Conservation (phyloP, 2,329 filamentous ascomycete genomes). For the Botrytis fragariae region DNA sequence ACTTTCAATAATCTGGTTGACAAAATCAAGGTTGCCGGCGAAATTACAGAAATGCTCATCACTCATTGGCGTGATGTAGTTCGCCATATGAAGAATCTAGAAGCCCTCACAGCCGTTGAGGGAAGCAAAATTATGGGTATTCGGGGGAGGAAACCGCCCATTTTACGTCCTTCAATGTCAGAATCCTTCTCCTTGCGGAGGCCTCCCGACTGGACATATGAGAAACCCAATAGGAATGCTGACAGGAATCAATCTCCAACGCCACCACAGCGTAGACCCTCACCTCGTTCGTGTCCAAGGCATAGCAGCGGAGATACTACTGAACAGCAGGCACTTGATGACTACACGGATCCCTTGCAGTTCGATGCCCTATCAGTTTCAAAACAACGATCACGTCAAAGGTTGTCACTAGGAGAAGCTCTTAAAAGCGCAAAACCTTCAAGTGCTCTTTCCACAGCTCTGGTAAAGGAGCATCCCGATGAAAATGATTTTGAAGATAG, state of each 20-base stretch:
- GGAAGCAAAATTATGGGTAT: constrained; percentile 24
- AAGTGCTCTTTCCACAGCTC: constrained; percentile 16
- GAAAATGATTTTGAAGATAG: background rate
- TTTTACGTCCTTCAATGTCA: constrained; percentile 44
- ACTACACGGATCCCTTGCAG: background rate
- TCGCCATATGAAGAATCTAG: constrained; percentile 54
- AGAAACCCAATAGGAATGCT: constrained; percentile 25
- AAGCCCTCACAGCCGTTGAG: constrained; percentile 24
- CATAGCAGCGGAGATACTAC: background rate
- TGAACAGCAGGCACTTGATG: background rate
- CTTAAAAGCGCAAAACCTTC: constrained; percentile 12
- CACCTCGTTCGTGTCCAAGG: background rate
- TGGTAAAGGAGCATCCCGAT: constrained; percentile 18
- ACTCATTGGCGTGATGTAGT: constrained; percentile 64
- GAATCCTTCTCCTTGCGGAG: constrained; percentile 43
- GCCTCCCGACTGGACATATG: constrained; percentile 41
- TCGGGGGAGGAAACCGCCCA: constrained; percentile 22
- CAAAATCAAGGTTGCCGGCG: constrained; percentile 57
- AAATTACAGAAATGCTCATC: constrained; percentile 64
- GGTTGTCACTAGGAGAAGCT: background rate
- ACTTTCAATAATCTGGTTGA: constrained; percentile 43
- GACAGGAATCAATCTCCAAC: constrained; percentile 40
- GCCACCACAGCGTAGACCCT: constrained; percentile 38
- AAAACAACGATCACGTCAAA: constrained; percentile 26
- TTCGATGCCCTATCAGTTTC: constrained; percentile 28